Evolutionary conservation across 2,329 filamentous ascomycete species (phyloP).

Genomic region (Grosmannia clavigera): DNA sequence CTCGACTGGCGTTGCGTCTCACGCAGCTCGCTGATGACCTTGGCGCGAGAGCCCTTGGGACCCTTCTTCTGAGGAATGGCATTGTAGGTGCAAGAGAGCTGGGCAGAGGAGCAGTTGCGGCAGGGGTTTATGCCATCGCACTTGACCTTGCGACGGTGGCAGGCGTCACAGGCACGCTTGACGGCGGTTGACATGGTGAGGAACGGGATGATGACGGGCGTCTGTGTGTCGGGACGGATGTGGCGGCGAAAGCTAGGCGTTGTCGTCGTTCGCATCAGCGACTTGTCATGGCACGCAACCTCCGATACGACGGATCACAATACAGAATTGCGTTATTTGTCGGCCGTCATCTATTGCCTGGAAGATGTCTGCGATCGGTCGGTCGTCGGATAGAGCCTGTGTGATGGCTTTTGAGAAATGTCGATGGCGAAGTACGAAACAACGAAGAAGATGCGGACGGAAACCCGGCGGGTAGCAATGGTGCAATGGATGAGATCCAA

Average conservation of each 20-base stretch:
- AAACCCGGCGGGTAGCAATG: background rate
- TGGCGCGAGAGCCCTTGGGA: constrained; percentile 61
- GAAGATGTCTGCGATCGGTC: background rate
- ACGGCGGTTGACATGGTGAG: constrained; percentile 36
- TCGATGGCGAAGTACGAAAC: background rate
- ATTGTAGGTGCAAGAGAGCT: constrained; percentile 61
- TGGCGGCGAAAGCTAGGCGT: background rate
- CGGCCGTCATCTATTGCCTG: background rate
- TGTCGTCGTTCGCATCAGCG: background rate
- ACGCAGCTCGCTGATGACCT: constrained; percentile 62
- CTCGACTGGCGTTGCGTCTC: constrained; percentile 56
- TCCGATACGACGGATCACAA: background rate
- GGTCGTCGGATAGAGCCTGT: background rate
- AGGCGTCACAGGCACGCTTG: constrained; percentile 58
- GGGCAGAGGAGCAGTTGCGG: constrained; percentile 55
- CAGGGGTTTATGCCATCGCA: constrained; percentile 61
- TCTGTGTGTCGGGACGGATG: background rate
- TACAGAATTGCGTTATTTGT: background rate
- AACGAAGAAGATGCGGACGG: background rate
- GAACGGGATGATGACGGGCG: background rate
- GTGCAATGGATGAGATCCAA: background rate
- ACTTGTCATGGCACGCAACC: background rate
- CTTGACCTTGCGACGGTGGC: constrained; percentile 63
- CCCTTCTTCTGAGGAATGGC: constrained; percentile 66
- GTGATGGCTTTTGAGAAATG: background rate